Base-by-base conservation (phyloP, 1,284 basidiomycete species). In the Ustilago hordei region DNA sequence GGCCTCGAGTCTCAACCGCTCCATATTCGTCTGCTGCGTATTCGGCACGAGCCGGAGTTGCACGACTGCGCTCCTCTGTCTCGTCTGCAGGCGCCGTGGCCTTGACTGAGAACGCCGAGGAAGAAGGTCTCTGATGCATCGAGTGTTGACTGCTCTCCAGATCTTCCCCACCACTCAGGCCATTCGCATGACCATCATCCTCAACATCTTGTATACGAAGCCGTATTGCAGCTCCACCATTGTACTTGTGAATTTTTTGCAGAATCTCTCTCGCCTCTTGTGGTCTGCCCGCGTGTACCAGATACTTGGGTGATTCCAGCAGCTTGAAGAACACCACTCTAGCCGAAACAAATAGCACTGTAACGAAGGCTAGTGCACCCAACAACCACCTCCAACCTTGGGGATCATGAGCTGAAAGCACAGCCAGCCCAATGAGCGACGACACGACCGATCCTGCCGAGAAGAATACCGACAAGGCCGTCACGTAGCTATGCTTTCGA, bases 401-500 rank as follows among this genome's bases (percentile, higher is more conserved):
- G 35, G 38, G 41, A 56, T 58, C 59, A 54, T 52, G 54, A 11
- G 61, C 65, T 6, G 81, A 77, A 17, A 85, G 57, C n/a, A 83
- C 57, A 1, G 64, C 28, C 23, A 81, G 57, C 0, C 77, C 83
- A 3, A 83, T 61, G 3, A 72, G 17, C 31, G 64, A 67, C 12
- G 72, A 63, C 8, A 80, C 64, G 9, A 84, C 81, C 17, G 70
- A 64, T 2, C 83, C 83, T 3, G 69, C 64, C 3, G 78, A 84
- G 36, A 78, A 87, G 79, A 98, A 99, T 23, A 97, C 91, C 6
- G 94, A 96, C n/a, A 98, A 90, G 0, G 93, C 93, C 0, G 95
- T 98, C 55, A 98, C 92, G 39, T 98, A 91, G 85, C 95, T 95
- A 82, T 95, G 92, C 80, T 95, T 95, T 19, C 91, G 90, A 78